Evolutionary conservation across 352 stramenopile genomes (phyloP).

Genomic region (Halophytophthora polymorphica): DNA sequence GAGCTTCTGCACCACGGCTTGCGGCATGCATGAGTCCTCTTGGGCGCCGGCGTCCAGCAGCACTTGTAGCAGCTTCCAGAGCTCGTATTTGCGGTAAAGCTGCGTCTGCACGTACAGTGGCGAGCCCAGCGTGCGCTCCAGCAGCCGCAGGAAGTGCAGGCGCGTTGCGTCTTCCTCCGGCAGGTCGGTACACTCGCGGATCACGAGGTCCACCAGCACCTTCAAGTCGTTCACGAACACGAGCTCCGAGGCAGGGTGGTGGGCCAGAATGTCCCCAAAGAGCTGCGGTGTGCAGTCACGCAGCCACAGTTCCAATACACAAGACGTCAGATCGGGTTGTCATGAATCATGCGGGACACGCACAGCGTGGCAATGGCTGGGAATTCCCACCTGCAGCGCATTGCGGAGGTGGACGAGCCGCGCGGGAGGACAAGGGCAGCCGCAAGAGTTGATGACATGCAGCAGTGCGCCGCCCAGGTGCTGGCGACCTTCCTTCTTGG

Average conservation of each 20-base stretch:
- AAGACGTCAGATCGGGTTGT: no score
- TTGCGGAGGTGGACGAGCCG: conserved; percentile 47
- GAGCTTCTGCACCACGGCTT: conserved; percentile 26
- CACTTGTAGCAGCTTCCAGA: conserved; percentile 47
- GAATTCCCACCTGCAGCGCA: conserved; percentile 39
- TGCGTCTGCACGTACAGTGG: conserved; percentile 45
- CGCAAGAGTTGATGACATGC: conserved; percentile 81
- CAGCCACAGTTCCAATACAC: not conserved
- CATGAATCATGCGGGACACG: no score
- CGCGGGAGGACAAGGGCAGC: conserved; percentile 48
- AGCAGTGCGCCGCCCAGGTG: conserved; percentile 64
- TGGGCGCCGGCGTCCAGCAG: conserved; percentile 34
- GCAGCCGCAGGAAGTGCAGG: conserved; percentile 39
- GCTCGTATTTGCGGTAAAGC: conserved; percentile 54
- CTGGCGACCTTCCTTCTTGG: conserved; percentile 50
- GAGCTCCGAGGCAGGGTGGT: conserved; percentile 37
- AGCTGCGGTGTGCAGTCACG: conserved; percentile 25
- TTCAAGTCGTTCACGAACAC: conserved; percentile 80
- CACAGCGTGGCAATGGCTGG: not conserved
- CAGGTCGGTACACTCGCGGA: conserved; percentile 61
- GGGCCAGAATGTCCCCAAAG: conserved; percentile 48
- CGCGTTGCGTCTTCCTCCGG: conserved; percentile 46
- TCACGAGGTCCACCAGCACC: conserved; percentile 61
- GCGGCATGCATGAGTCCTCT: conserved; percentile 39
- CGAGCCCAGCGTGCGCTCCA: conserved; percentile 43